These are phyloP conservation scores for Metschnikowia vanudenii DNA, from an alignment of 805 yeast genomes.

Conservation along the genomic window DNA sequence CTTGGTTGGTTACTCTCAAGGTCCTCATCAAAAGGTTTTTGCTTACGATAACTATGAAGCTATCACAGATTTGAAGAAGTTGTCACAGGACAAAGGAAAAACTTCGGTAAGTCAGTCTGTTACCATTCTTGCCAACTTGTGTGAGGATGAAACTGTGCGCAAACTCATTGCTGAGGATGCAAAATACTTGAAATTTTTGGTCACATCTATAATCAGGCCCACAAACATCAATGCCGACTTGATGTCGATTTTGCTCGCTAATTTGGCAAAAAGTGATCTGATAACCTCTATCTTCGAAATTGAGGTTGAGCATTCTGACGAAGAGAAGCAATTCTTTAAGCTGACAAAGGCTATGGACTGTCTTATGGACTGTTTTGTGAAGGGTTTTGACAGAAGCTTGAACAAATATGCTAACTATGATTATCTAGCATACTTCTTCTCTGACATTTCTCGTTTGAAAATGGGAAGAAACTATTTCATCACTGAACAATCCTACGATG, in stretches of 20 bases:
- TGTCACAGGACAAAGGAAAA: conserved; percentile 54
- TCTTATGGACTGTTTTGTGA: conserved; percentile 84
- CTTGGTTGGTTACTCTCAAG: conserved; percentile 76
- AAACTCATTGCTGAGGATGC: conserved; percentile 63
- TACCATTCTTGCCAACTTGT: conserved; percentile 78
- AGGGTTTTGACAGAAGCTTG: conserved; percentile 70
- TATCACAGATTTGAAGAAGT: conserved; percentile 63
- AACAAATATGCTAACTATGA: conserved; percentile 76
- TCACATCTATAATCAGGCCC: conserved; percentile 50
- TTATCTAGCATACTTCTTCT: conserved; percentile 82
- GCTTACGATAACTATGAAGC: conserved; percentile 68
- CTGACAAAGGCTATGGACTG: conserved; percentile 67
- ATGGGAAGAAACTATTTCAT: conserved; percentile 77
- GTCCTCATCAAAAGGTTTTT: conserved; percentile 65
- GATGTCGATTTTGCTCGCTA: conserved; percentile 79
- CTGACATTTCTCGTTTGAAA: conserved; percentile 78
- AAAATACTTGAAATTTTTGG: conserved; percentile 49
- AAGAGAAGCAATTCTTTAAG: conserved; percentile 49
- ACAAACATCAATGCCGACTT: conserved; percentile 72
- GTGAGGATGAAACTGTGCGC: conserved; percentile 68
- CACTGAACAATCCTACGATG: conserved; percentile 68
- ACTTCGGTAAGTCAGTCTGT: conserved; percentile 63
- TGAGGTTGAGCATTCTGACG: conserved; percentile 31
- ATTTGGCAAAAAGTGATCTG: conserved; percentile 74
- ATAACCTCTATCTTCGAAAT: conserved; percentile 52